Percentiles rank a stretch among this genome's conserved stretches.
These are phyloP conservation scores for Fusarium sp. DNA, from an alignment of 2,329 filamentous ascomycete species.

Conservation along the genomic window DNA sequence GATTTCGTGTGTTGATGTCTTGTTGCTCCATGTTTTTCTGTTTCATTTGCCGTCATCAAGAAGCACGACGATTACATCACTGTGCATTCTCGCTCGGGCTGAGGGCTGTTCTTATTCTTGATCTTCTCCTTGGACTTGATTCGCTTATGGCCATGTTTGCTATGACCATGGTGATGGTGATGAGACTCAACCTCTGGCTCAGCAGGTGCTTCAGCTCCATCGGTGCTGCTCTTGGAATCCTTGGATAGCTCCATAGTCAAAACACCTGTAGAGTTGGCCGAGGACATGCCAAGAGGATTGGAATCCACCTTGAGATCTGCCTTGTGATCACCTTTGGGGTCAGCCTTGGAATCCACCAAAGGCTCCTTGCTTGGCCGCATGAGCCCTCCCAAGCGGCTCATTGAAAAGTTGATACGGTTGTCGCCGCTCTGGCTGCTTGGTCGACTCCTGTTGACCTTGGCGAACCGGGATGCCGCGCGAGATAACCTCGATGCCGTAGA, in stretches of 20 bases:
- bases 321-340: constrained; percentile 17
- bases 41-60: not conserved
- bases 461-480: constrained; percentile 64
- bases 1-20: not conserved
- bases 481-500: constrained; percentile 62
- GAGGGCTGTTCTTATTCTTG: constrained; percentile 48
- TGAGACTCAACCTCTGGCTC: constrained; percentile 38
- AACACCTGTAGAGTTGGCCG: constrained; percentile 40
- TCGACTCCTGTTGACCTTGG: constrained; percentile 59
- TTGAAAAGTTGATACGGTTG: constrained; percentile 63
- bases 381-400: constrained; percentile 62
- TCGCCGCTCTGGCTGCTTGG: constrained; percentile 67
- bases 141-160: constrained; percentile 49
- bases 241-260: constrained; percentile 37
- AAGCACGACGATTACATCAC: constrained; percentile 52
- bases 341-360: constrained; percentile 29
- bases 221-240: constrained; percentile 25
- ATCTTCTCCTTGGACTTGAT: constrained; percentile 52
- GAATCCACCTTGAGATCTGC: constrained; percentile 32
- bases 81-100: constrained; percentile 57
- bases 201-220: constrained; percentile 33
- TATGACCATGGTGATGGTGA: constrained; percentile 27
- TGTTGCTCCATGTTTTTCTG: not conserved
- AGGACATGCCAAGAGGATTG: constrained; percentile 39
- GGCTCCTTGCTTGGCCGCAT: constrained; percentile 61